phyloP scores from a whole-genome alignment of 179 eudicot genomes.

The Beta lomatogona region DNA sequence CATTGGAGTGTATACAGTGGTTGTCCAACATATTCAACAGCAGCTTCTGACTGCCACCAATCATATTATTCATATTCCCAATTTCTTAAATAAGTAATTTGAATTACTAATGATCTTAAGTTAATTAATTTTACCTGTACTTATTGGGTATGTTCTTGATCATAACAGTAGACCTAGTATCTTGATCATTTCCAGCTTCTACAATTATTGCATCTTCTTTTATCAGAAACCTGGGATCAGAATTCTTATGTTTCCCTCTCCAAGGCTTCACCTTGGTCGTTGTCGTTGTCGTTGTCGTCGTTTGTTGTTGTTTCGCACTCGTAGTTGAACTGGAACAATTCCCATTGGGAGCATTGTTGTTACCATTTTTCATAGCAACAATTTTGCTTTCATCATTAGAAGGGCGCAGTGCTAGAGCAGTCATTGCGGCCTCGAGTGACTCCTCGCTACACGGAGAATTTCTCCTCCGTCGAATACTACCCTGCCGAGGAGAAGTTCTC shows the following conservation, averaged over 20 bases:
- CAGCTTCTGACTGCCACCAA: constrained; percentile 76
- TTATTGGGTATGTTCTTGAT: constrained; percentile 98
- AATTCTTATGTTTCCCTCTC: constrained; percentile 48
- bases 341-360: neutral
- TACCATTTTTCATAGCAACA: neutral
- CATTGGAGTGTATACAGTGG: constrained; percentile 95
- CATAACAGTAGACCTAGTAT: constrained; percentile 90
- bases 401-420: constrained; percentile 3
- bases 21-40: constrained; percentile 95
- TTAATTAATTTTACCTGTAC: constrained; percentile 59
- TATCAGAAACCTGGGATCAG: constrained; percentile 74
- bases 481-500: constrained; percentile 1
- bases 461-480: constrained; percentile 1
- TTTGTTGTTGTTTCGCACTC: neutral
- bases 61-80: neutral
- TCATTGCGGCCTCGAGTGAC: constrained; percentile 20
- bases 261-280: constrained; percentile 26
- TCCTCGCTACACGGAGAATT: constrained; percentile 28
- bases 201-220: constrained; percentile 60
- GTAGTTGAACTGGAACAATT: constrained; percentile 9
- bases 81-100: neutral
- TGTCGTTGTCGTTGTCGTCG: neutral
- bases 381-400: neutral
- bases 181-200: constrained; percentile 28
- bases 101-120: neutral